These are phyloP conservation scores for Pisolithus microcarpus DNA, from an alignment of 768 basidiomycete species.

Conservation along the genomic window DNA sequence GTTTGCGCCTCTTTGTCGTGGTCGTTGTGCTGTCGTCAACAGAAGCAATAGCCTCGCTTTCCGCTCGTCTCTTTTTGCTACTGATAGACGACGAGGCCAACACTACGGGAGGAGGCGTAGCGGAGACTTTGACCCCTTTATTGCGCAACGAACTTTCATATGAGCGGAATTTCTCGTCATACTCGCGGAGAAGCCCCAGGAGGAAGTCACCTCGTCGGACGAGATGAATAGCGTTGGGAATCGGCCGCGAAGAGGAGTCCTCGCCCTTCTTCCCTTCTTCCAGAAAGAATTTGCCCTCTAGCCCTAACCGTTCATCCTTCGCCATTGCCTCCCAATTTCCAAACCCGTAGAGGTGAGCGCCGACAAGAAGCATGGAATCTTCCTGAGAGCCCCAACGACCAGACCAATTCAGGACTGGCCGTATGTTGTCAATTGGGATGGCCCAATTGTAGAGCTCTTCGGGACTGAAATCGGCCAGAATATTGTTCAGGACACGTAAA, in stretches of 20 bases:
- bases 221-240: constrained; percentile 96
- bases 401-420: constrained; percentile 93
- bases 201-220: constrained; percentile 96
- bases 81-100: constrained; percentile 59
- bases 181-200: constrained; percentile 72
- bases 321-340: constrained; percentile 96
- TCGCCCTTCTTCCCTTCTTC: constrained; percentile 96
- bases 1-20: constrained; percentile 66
- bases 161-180: constrained; percentile 85
- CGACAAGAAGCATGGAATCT: constrained; percentile 91
- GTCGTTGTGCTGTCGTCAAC: constrained; percentile 58
- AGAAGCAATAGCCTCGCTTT: constrained; percentile 79
- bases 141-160: constrained; percentile 75
- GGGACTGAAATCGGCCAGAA: constrained; percentile 53
- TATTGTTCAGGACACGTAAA: constrained; percentile 78
- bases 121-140: constrained; percentile 63
- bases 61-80: constrained; percentile 67
- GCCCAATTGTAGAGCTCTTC: constrained; percentile 77
- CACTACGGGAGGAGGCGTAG: constrained; percentile 68
- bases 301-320: constrained; percentile 75
- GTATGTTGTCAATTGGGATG: constrained; percentile 88
- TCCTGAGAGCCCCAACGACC: constrained; percentile 91
- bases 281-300: constrained; percentile 93
- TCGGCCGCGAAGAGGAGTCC: constrained; percentile 75
- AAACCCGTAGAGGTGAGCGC: constrained; percentile 89